Percentiles rank a stretch among this genome's conserved stretches.
Evolutionary conservation across 768 basidiomycete genomes (phyloP).

Genomic region (Lactarius sp.): DNA sequence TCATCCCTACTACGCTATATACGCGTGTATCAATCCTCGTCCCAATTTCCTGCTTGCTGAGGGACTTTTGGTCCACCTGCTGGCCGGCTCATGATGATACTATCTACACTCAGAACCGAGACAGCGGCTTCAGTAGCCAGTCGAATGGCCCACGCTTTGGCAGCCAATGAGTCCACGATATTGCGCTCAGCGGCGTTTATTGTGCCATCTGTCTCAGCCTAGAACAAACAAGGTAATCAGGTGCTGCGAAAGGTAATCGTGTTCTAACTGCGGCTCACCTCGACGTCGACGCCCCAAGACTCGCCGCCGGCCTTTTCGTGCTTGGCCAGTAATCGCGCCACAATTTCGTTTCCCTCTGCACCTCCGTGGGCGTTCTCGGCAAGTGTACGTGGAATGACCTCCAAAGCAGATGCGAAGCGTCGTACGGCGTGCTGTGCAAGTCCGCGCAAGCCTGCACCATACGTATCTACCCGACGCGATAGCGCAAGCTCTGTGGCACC

Average conservation of each 20-base stretch:
- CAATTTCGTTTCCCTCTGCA: slow-evolving; percentile 88
- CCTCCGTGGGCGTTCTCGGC: slow-evolving; percentile 94
- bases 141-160: slow-evolving; percentile 85
- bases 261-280: slow-evolving; percentile 45
- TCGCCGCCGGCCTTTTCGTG: slow-evolving; percentile 75
- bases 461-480: slow-evolving; percentile 75
- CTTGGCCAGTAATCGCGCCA: slow-evolving; percentile 85
- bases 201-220: slow-evolving; percentile 80
- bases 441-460: slow-evolving; percentile 85
- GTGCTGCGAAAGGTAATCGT: not conserved
- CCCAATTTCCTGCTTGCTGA: slow-evolving; percentile 85
- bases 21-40: slow-evolving; percentile 50
- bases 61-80: slow-evolving; percentile 85
- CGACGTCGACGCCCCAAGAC: slow-evolving; percentile 82
- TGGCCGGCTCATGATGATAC: slow-evolving; percentile 96
- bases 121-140: slow-evolving; percentile 91
- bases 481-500: slow-evolving; percentile 94
- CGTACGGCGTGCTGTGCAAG: slow-evolving; percentile 92
- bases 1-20: not conserved
- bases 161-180: slow-evolving; percentile 84
- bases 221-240: slow-evolving; percentile 11
- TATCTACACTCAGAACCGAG: slow-evolving; percentile 90
- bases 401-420: slow-evolving; percentile 82
- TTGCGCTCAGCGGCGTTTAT: slow-evolving; percentile 54
- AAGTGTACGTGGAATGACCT: slow-evolving; percentile 87